Base-by-base conservation (phyloP, 176 grass and related monocot genomes). In the Aegilops tauschii region DNA sequence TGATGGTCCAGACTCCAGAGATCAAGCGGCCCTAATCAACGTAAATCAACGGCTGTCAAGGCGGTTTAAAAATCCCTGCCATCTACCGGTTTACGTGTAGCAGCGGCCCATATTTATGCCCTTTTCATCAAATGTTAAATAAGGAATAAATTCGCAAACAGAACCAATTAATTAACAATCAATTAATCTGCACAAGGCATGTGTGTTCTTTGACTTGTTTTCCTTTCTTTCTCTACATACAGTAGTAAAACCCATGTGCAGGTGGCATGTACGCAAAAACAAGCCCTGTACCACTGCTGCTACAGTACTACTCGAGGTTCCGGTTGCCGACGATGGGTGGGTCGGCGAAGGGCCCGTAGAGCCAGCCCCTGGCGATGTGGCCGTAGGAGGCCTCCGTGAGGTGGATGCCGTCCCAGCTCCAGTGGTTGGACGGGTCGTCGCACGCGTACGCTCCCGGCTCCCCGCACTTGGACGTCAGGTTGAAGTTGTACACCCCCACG, bases 341-440 rank as follows among this genome's bases (percentile, higher is more conserved):
- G 63, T 95, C 88, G 34, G 88, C 93, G 67, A 84, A 95, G 11
- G 93, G 93, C 12, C 93, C 93, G 35, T 95, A 93, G 70, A 95
- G 82, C 93, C 93, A 95, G 3, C 93, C 93, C 86, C 73, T 84
- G 85, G 93, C 90, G 84, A 95, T 95, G 86, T 95, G 88, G 63
- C 90, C 92, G 12, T 91, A 91, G 49, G 92, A 59, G 0, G 88
- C 92, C 72, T 93, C 89, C 5, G 92, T 93, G 65, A 93, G 86
- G 45, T 93, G 92, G 75, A 93, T 76, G 47, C 92, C 92, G 80
- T 93, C 92, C 92, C 93, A 95, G 82, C 87, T 95, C 93, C 80
- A 85, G 79, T 95, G 91, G 82, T 88, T 93, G 21, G 86, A 90
- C 0, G 93, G 93, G 65, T 95, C 86, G 0, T 30, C 28, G 87